These are phyloP conservation scores for Phytophthora ramorum DNA, from an alignment of 352 stramenopile genomes.

Conservation along the genomic window DNA sequence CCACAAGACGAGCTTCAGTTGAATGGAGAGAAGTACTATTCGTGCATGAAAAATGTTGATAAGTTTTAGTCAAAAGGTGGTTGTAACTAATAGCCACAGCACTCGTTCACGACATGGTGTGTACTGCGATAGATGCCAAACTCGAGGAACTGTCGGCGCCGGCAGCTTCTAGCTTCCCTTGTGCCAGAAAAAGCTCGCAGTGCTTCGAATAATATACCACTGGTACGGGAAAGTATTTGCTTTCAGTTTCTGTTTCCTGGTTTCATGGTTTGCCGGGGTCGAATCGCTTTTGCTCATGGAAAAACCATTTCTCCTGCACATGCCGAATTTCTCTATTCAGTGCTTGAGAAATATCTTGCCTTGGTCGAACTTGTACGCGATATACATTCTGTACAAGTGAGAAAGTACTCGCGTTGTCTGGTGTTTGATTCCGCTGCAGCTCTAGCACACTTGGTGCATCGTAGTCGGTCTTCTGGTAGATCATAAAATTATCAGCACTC, in stretches of 20 bases:
- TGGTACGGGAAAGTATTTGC: slow-evolving; percentile 14
- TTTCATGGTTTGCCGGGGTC: too few species aligned
- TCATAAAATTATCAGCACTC: background rate
- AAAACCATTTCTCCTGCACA: slow-evolving; percentile 3
- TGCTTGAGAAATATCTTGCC: background rate
- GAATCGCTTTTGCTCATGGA: slow-evolving; percentile 9
- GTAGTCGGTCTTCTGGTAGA: slow-evolving; percentile 12
- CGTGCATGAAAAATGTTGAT: too few species aligned
- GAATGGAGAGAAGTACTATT: too few species aligned
- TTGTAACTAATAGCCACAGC: too few species aligned
- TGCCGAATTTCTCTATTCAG: background rate
- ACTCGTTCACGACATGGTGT: too few species aligned
- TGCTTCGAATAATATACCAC: slow-evolving; percentile 4
- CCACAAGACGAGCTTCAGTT: too few species aligned
- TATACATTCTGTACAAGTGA: background rate
- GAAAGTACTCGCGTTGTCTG: background rate
- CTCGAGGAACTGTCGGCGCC: background rate
- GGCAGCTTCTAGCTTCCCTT: slow-evolving; percentile 20
- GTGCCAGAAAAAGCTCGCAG: too few species aligned
- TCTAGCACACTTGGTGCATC: background rate
- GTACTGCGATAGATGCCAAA: slow-evolving; percentile 2
- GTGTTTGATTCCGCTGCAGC: slow-evolving; percentile 1
- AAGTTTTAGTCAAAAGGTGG: too few species aligned
- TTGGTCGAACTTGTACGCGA: background rate
- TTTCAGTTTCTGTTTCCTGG: too few species aligned